Base-by-base conservation (phyloP, 768 basidiomycete species). In the Agrocybe pediades region DNA sequence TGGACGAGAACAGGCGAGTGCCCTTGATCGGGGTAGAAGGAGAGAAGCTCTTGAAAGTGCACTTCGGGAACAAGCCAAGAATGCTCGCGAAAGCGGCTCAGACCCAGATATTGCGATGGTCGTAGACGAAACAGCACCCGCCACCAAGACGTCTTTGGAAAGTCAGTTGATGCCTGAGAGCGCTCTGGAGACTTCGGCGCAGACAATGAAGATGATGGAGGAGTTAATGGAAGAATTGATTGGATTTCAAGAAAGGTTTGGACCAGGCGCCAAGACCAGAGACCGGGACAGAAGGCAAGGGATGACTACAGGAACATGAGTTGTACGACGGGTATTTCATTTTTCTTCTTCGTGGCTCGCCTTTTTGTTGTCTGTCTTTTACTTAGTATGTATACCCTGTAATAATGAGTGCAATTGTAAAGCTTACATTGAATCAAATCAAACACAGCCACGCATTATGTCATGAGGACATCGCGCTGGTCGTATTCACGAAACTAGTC, bases 141-240 rank as follows among this genome's bases (percentile, higher is more conserved):
- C 26, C 23, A 19, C 46, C 15, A 56, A 44, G 21, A 20, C 41
- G 30, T 46, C 51, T 19, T 43, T 51, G 36, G 57, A 27, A 47
- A 63, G 47, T 46, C 63, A 61, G 48, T 47, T 59, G 25, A 65
- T 58, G 59, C 63, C 53, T 44, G 64, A 62, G 57, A 65, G 60
- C 46, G 63, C 61, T 44, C 54, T 57, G 47, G 62, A 64, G 49
- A 62, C 60, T 53, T 65, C 65, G n/a, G 51, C 57, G 6, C 57
- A 57, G 36, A 88, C 88, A 36, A 88, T 90, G 83, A 86, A 83
- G 70, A 78, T 89, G 74, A 91, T 96, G 88, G 93, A 94, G 66
- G 91, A 90, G 62, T 74, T 96, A 9, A 94, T 94, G 86, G 83
- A 90, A 64, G 93, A 95, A 68, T 72, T 95, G 21, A 92, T 95